Evolutionary conservation across 1,139 yeast species (phyloP).

Genomic region (Geotrichum citri-aurantii): DNA sequence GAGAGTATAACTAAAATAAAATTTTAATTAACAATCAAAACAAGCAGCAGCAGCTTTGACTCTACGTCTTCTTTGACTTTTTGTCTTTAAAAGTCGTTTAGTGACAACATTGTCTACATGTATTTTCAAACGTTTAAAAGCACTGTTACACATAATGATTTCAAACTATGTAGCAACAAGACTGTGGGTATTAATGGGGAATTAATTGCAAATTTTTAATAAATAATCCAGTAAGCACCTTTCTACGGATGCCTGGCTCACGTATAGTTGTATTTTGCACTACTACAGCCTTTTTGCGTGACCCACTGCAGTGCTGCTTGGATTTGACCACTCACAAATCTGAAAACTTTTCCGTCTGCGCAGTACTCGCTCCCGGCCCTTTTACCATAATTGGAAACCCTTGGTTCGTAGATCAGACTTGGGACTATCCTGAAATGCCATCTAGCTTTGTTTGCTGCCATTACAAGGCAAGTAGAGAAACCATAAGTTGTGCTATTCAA

Average conservation of each 20-base stretch:
- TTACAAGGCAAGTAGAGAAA: neutral
- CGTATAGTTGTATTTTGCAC: neutral
- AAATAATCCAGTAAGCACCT: neutral
- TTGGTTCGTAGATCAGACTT: neutral
- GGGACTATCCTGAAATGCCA: neutral
- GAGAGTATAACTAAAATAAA: too few species aligned
- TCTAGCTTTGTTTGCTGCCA: neutral
- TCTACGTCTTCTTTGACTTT: too few species aligned
- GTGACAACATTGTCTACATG: too few species aligned
- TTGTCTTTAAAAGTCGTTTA: too few species aligned
- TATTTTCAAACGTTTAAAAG: too few species aligned
- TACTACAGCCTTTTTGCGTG: neutral
- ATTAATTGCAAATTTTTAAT: neutral
- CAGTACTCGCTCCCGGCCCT: neutral
- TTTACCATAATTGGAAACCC: neutral
- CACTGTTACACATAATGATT: too few species aligned
- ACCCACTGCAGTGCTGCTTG: neutral
- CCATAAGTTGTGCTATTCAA: neutral
- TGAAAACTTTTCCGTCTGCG: neutral
- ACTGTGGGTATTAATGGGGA: neutral
- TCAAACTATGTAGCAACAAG: too few species aligned
- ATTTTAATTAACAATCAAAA: too few species aligned
- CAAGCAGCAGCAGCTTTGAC: too few species aligned
- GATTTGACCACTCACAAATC: neutral
- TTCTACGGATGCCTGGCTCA: neutral